Evolutionary conservation across 805 yeast genomes (phyloP).

Genomic region (Hanseniaspora valbyensis): DNA sequence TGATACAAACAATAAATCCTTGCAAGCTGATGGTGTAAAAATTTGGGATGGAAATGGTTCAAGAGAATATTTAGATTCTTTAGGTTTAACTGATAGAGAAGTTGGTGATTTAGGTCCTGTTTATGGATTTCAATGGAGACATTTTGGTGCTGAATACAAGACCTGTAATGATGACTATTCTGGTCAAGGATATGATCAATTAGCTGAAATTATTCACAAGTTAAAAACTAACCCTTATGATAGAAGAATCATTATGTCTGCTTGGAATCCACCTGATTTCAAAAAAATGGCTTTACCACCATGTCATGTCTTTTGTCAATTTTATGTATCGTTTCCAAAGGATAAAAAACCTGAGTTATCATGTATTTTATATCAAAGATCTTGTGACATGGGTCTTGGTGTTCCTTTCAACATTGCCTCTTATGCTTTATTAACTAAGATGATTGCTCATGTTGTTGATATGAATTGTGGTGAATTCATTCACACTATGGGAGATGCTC

Average conservation of each 20-base stretch:
- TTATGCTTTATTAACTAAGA: conserved; percentile 78
- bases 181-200: conserved; percentile 84
- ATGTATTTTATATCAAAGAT: conserved; percentile 85
- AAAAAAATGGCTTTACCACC: conserved; percentile 95
- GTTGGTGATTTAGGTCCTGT: conserved; percentile 98
- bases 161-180: conserved; percentile 81
- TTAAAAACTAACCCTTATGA: conserved; percentile 85
- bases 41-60: conserved; percentile 99
- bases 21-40: conserved; percentile 77
- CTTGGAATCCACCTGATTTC: conserved; percentile 98
- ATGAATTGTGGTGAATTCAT: conserved; percentile 93
- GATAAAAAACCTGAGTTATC: conserved; percentile 57
- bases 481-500: conserved; percentile 95
- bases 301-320: conserved; percentile 93
- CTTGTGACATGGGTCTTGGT: conserved; percentile 99
- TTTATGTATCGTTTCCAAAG: conserved; percentile 77
- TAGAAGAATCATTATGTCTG: conserved; percentile 85
- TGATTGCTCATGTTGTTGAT: conserved; percentile 92
- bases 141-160: conserved; percentile 86
- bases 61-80: conserved; percentile 71
- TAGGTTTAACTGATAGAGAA: conserved; percentile 68
- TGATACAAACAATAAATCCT: conserved; percentile 70
- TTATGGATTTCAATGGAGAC: conserved; percentile 99
- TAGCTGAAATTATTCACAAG: conserved; percentile 65
- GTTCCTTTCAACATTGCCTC: conserved; percentile 98